Percentiles rank a stretch among this genome's conserved stretches.
These are phyloP conservation scores for Sporisorium iseilematis-ciliati DNA, from an alignment of 1,284 basidiomycete species.

Conservation along the genomic window DNA sequence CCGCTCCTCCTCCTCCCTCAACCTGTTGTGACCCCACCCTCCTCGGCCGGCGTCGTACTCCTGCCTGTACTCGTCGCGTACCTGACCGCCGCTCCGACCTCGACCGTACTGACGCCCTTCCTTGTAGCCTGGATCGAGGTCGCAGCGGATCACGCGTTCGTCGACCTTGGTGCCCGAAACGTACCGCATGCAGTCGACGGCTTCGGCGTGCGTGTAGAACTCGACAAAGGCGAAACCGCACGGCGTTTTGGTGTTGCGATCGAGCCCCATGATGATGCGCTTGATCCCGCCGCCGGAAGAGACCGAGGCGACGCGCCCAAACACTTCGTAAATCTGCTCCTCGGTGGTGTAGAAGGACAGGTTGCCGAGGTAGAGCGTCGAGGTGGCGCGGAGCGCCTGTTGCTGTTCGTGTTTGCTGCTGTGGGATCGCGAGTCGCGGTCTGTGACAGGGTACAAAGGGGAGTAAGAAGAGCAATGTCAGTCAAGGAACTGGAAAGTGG, in stretches of 20 bases:
- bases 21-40: conserved; percentile 82
- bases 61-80: conserved; percentile 90
- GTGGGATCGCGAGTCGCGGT: conserved; percentile 70
- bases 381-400: conserved; percentile 72
- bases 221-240: conserved; percentile 99
- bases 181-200: conserved; percentile 90
- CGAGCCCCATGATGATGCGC: conserved; percentile 98
- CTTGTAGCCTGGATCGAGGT: conserved; percentile 96
- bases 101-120: conserved; percentile 97
- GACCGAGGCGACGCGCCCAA: conserved; percentile 88
- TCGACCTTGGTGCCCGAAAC: conserved; percentile 98
- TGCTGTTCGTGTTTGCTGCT: conserved; percentile 70
- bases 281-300: conserved; percentile 96
- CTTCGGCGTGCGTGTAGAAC: conserved; percentile 95
- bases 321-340: conserved; percentile 99
- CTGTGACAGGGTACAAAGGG: no score
- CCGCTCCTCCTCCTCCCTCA: conserved; percentile 76
- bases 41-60: conserved; percentile 88
- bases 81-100: conserved; percentile 96
- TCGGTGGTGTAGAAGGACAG: conserved; percentile 82
- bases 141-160: conserved; percentile 97
- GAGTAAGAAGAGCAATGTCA: no score
- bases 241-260: conserved; percentile 96
- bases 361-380: conserved; percentile 79
- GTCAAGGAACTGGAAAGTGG: no score